A percentile compares a stretch with the other conserved stretches of the same genome.
Conservation (phyloP, 495 filamentous ascomycete genomes). For the Delitschia confertaspora region DNA sequence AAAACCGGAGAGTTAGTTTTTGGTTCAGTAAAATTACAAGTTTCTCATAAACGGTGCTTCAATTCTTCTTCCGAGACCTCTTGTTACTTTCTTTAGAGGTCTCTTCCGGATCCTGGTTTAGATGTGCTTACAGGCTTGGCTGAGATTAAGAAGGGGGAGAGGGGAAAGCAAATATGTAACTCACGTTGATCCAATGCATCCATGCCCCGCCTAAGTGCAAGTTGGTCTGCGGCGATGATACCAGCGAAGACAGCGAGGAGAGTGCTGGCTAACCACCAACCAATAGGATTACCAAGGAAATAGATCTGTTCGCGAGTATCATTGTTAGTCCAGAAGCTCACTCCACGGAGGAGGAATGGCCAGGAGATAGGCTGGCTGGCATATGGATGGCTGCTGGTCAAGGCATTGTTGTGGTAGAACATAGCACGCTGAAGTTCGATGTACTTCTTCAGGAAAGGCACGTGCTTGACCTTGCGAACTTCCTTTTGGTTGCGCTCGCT, state of each 20-base stretch:
- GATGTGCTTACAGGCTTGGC: too few species aligned
- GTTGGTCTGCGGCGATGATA: conserved; percentile 84
- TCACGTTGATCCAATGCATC: conserved; percentile 90
- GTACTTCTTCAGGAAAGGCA: conserved; percentile 90
- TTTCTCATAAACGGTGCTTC: neutral
- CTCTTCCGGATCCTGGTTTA: neutral
- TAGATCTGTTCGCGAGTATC: conserved; percentile 96
- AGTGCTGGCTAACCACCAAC: conserved; percentile 94
- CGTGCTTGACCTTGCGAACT: conserved; percentile 63
- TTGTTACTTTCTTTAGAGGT: too few species aligned
- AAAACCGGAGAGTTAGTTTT: neutral
- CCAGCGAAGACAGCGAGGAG: conserved; percentile 88
- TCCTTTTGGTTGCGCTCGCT: conserved; percentile 60
- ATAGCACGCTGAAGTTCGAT: conserved; percentile 94
- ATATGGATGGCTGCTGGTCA: conserved; percentile 95
- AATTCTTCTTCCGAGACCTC: too few species aligned
- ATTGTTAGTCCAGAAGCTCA: conserved; percentile 99
- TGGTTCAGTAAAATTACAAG: neutral
- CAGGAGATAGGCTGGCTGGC: conserved; percentile 91
- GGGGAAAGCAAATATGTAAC: conserved; percentile 35
- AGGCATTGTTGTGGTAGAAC: conserved; percentile 98
- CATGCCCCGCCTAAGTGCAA: conserved; percentile 82
- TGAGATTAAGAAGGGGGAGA: conserved; percentile 4
- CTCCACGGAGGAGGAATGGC: conserved; percentile 92
- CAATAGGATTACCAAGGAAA: conserved; percentile 93